These are phyloP conservation scores for Scolecobasidium constrictum DNA, from an alignment of 2,329 filamentous ascomycete genomes.

Conservation along the genomic window DNA sequence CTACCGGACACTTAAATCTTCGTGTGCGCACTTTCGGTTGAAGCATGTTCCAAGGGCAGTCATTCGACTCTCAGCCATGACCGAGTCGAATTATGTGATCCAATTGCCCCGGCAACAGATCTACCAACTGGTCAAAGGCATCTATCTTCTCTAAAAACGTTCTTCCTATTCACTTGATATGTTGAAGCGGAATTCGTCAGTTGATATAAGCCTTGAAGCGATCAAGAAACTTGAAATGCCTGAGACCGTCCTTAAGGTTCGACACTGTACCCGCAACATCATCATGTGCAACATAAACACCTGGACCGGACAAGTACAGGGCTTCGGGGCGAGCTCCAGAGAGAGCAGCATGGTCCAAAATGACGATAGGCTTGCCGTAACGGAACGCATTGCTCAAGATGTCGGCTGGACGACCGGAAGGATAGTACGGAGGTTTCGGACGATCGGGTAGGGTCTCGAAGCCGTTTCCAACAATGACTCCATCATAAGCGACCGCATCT, in stretches of 20 bases:
- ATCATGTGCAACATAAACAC: conserved; percentile 18
- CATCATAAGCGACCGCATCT: conserved; percentile 53
- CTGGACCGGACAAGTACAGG: conserved; percentile 29
- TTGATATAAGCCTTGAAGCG: no score
- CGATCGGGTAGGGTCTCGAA: conserved; percentile 46
- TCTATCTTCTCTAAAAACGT: no score
- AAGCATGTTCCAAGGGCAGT: no score
- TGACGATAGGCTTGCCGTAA: conserved; percentile 60
- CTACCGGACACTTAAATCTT: no score
- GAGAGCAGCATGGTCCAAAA: conserved; percentile 46
- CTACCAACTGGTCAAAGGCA: no score
- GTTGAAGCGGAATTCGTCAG: no score
- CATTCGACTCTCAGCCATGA: no score
- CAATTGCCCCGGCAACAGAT: no score
- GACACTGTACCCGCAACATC: conserved; percentile 28
- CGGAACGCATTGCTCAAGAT: conserved; percentile 53
- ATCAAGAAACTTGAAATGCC: conserved; percentile 54
- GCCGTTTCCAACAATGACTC: conserved; percentile 48
- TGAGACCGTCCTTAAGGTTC: conserved; percentile 47
- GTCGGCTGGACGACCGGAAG: conserved; percentile 50
- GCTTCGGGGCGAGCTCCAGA: conserved; percentile 29
- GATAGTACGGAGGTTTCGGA: no score
- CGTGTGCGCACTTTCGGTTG: no score
- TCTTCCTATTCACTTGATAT: no score
- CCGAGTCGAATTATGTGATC: no score